Evolutionary conservation across 148 eudicot genomes (phyloP), one percentile per base, ranked within the genome.

Genomic region (Beta vulgaris): DNA sequence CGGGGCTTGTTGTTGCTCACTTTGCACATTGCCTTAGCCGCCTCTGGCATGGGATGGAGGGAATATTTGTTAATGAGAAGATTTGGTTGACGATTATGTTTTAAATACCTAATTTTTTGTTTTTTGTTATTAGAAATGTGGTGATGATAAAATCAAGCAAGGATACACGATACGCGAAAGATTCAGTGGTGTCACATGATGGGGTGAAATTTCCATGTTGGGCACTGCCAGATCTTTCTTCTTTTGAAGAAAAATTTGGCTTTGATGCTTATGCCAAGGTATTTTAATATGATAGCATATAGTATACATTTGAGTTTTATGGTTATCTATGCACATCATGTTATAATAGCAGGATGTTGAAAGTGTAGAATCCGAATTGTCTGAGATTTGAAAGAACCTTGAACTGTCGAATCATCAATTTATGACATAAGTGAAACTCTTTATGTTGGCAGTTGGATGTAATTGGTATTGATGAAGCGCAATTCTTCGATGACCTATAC

Each of bases 381-480:
- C n/a, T n/a, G n/a, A n/a, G n/a, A n/a, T n/a, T n/a, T n/a, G n/a
- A n/a, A n/a, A n/a, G n/a, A n/a, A n/a, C n/a, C n/a, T n/a, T n/a
- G n/a, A n/a, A n/a, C n/a, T n/a, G n/a, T n/a, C n/a, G n/a, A n/a
- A n/a, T n/a, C n/a, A n/a, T n/a, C n/a, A n/a, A n/a, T n/a, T n/a
- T n/a, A n/a, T n/a, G n/a, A n/a, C n/a, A n/a, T n/a, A n/a, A n/a
- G n/a, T n/a, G n/a, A n/a, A n/a, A n/a, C n/a, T n/a, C n/a, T 68
- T 34, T 77, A 54, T 29, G 58, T 31, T 78, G 48, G 51, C 88
- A 93, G 98, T 31, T 93, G 84, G 95, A 93, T 59, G 91, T 91
- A 66, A 90, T 93, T 84, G 98, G 95, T 2, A 91, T 91, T 28
- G 98, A 93, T 53, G 98, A 93, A 75, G 97, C 97, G 46, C 98